Conservation (phyloP, 2,329 filamentous ascomycete species). For the Lasiodiplodia gonubiensis region DNA sequence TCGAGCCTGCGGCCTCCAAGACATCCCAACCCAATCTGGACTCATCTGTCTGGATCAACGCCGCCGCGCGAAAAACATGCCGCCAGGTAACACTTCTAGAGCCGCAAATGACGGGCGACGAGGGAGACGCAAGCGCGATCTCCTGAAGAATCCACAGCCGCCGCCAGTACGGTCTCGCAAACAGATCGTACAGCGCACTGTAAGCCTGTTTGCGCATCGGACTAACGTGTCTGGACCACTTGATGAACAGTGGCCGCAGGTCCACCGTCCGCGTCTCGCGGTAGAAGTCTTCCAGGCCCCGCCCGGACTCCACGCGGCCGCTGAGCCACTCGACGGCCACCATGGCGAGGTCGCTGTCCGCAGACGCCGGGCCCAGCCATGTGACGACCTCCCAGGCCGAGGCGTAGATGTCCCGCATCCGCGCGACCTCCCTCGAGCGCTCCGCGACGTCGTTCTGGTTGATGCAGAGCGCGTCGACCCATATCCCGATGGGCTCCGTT, state of each 20-base stretch:
- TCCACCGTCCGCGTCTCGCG: neutral
- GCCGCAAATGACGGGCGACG: neutral
- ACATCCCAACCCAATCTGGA: neutral
- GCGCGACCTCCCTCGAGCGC: conserved; percentile 40
- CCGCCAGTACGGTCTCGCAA: neutral
- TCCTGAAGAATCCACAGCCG: neutral
- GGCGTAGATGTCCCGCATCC: conserved; percentile 45
- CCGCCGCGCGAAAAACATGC: neutral
- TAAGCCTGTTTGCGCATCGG: neutral
- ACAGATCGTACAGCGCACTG: neutral
- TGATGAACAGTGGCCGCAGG: neutral
- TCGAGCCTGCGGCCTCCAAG: neutral
- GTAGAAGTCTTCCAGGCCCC: neutral
- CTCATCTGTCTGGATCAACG: neutral
- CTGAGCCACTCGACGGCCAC: neutral
- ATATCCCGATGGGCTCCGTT: conserved; percentile 30
- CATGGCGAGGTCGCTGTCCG: neutral
- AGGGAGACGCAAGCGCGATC: neutral
- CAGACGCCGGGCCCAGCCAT: conserved; percentile 31
- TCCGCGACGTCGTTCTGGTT: conserved; percentile 42
- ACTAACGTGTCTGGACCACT: neutral
- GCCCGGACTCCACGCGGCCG: neutral
- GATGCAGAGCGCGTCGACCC: conserved; percentile 41
- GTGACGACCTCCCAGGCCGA: conserved; percentile 32
- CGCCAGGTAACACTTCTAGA: neutral